Conservation (phyloP, 2,329 filamentous ascomycete genomes). For the Emericellopsis cladophorae region DNA sequence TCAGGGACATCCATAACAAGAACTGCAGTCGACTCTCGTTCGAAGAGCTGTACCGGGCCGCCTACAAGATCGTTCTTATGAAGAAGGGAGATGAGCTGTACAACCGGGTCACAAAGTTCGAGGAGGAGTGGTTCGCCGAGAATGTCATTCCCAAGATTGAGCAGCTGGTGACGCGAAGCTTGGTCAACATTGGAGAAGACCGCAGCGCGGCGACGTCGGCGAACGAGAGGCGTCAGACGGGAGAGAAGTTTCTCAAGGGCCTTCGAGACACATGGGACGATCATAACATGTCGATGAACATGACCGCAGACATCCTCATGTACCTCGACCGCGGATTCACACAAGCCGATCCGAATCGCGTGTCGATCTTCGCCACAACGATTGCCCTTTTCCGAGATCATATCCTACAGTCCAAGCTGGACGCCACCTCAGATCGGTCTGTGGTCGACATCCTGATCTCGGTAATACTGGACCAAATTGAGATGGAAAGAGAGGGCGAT, state of each 20-base stretch:
- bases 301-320: constrained; percentile 94
- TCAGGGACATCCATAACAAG: constrained; percentile 82
- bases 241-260: constrained; percentile 69
- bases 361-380: constrained; percentile 71
- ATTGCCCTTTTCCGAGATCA: constrained; percentile 84
- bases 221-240: constrained; percentile 66
- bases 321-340: constrained; percentile 87
- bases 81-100: constrained; percentile 79
- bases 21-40: constrained; percentile 86
- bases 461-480: constrained; percentile 80
- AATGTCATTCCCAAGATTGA: constrained; percentile 62
- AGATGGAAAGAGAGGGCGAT: constrained; percentile 84
- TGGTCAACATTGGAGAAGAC: constrained; percentile 49
- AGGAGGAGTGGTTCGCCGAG: constrained; percentile 66
- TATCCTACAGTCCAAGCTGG: constrained; percentile 54
- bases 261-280: constrained; percentile 75
- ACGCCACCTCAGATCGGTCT: constrained; percentile 27
- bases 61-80: constrained; percentile 85
- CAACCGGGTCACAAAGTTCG: constrained; percentile 65
- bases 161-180: constrained; percentile 54
- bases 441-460: constrained; percentile 66
- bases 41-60: constrained; percentile 86
- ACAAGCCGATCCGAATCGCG: constrained; percentile 48
- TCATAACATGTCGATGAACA: constrained; percentile 87
- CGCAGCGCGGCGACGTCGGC: constrained; percentile 43